Evolutionary conservation across 2,329 filamentous ascomycete species (phyloP).

Genomic region (Penicillium griseofulvum): DNA sequence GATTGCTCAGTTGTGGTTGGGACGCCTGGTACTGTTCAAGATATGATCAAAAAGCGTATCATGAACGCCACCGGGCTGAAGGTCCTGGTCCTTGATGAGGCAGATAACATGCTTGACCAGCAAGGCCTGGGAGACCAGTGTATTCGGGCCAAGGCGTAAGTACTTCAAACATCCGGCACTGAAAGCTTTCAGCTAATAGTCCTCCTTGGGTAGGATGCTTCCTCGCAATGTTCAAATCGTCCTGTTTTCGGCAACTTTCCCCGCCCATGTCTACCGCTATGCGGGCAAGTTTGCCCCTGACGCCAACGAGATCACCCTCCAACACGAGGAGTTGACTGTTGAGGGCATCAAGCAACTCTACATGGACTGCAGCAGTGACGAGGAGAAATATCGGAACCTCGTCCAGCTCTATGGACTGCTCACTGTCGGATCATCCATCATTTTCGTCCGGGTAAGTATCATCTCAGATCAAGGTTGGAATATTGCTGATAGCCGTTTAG

Average conservation of each 20-base stretch:
- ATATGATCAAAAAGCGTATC: conserved; percentile 74
- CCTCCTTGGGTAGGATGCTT: conserved; percentile 58
- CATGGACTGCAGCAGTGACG: conserved; percentile 81
- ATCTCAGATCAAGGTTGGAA: not conserved
- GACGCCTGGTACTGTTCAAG: conserved; percentile 89
- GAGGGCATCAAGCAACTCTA: conserved; percentile 98
- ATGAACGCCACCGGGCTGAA: conserved; percentile 71
- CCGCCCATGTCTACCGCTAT: conserved; percentile 78
- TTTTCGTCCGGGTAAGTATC: conserved; percentile 79
- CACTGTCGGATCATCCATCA: conserved; percentile 95
- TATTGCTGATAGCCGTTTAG: conserved; percentile 46
- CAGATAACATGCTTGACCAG: conserved; percentile 97
- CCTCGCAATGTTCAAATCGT: conserved; percentile 78
- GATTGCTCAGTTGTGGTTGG: conserved; percentile 81
- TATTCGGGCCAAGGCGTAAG: conserved; percentile 78
- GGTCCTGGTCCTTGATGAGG: conserved; percentile 89
- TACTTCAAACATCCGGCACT: conserved; percentile 10
- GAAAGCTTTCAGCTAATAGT: conserved; percentile 31
- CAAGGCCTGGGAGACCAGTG: conserved; percentile 95
- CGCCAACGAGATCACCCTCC: conserved; percentile 81
- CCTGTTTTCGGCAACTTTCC: conserved; percentile 93
- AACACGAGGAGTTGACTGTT: conserved; percentile 88
- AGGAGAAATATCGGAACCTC: conserved; percentile 82
- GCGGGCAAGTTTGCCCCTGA: conserved; percentile 80
- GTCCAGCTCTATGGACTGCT: conserved; percentile 94